Evolutionary conservation across 2,329 filamentous ascomycete genomes (phyloP), one percentile per base, ranked within the genome.

Genomic region (Neonectria magnoliae): DNA sequence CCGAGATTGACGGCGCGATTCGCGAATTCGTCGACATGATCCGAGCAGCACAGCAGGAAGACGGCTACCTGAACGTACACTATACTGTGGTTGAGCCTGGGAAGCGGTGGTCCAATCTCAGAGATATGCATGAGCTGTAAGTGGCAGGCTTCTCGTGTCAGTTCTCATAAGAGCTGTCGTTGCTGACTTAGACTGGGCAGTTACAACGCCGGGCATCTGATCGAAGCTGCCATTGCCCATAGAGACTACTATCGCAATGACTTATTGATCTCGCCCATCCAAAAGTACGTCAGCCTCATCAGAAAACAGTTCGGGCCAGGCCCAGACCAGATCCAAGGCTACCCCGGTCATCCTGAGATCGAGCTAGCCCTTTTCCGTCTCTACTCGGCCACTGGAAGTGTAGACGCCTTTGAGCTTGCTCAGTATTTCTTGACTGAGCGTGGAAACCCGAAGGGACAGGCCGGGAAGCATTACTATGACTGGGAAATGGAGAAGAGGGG

Each of bases 11-110:
- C 22, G 13, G 9, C 5, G 57, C 64, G 1, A 55, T 73, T 1
- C 60, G 48, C 66, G 81, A 90, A 60, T 73, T 90, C n/a, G 86
- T 88, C 0, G 78, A 81, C 0, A 89, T 87, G 83, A 88, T 90
- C 11, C 72, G 82, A 8, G 75, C 71, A 2, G 88, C 88, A 0
- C 88, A 90, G 76, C 83, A 86, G 57, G 74, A 78, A 1, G 88
- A 90, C 71, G 88, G 88, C 1, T 91, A 90, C 70, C 72, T 91
- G 22, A 90, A 90, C 70, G 84, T 89, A 7, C 87, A 90, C 70
- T 90, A 85, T 66, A 88, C 85, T 0, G 84, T 90, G 0, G 84
- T 88, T 1, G 85, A 86, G 47, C 86, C 85, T 0, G 81, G 77
- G 0, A 83, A 84, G 56, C 75, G 87, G 9, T 90, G 86, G 78